Evolutionary conservation across 1,284 basidiomycete species (phyloP).

Genomic region (Termitomyces sp.): DNA sequence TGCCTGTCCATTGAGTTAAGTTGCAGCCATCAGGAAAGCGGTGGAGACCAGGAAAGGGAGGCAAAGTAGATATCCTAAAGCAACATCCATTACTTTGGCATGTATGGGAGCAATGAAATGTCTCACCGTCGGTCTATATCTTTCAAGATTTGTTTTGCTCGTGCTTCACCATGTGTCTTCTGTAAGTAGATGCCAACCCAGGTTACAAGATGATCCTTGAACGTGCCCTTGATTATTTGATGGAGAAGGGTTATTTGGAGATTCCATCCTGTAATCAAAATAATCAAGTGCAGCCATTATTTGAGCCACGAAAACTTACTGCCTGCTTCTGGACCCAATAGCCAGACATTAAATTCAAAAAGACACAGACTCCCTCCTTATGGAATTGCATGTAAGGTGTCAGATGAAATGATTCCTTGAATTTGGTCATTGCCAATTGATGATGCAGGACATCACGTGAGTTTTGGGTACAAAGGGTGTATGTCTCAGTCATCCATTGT

Average conservation of each 20-base stretch:
- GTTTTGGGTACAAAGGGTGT: slow-evolving; percentile 20
- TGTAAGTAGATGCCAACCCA: slow-evolving; percentile 26
- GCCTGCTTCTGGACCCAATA: slow-evolving; percentile 27
- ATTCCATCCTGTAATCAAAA: slow-evolving; percentile 21
- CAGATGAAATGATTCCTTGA: slow-evolving; percentile 17
- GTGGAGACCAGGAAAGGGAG: slow-evolving; percentile 17
- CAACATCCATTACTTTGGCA: neutral
- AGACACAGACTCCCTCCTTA: slow-evolving; percentile 16
- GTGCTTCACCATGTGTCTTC: slow-evolving; percentile 9
- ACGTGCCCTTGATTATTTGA: slow-evolving; percentile 31
- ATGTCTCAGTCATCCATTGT: slow-evolving; percentile 21
- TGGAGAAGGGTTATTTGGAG: slow-evolving; percentile 24
- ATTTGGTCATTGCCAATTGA: slow-evolving; percentile 18
- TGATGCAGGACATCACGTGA: slow-evolving; percentile 13
- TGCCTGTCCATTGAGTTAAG: slow-evolving; percentile 26
- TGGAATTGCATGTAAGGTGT: slow-evolving; percentile 21
- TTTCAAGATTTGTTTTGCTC: slow-evolving; percentile 17
- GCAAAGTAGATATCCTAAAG: slow-evolving; percentile 4
- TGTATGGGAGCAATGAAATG: neutral
- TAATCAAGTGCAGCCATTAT: neutral
- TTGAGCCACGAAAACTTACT: slow-evolving; percentile 15
- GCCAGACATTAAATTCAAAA: slow-evolving; percentile 25
- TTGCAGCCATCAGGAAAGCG: slow-evolving; percentile 26
- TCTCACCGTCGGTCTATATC: slow-evolving; percentile 26
- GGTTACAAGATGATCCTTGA: slow-evolving; percentile 30